Evolutionary conservation across 305 asterid genomes (phyloP), one percentile per base, ranked within the genome.

Genomic region (Plantago coronopus): DNA sequence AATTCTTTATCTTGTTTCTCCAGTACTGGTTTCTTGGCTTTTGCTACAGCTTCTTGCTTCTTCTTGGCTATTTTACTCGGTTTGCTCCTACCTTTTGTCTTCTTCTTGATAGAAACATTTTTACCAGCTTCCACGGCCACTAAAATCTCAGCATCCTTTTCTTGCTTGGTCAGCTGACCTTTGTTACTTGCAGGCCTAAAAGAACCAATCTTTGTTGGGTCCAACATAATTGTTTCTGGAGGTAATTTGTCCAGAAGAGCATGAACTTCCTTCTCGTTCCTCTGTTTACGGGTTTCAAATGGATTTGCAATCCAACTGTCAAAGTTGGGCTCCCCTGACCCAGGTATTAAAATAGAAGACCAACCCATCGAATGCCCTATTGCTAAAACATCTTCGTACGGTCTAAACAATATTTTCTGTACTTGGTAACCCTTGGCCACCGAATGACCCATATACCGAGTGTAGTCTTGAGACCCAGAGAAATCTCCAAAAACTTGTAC

Each of bases 261-360:
- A 8, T 66, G 81, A 9, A 94, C 81, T 76, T 89, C 99, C 86
- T 81, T 87, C 79, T 94, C 97, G 20, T 80, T 73, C 59, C 97
- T 74, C 69, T 94, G 99, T 54, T 85, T 94, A 12, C 79, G 63
- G 22, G 99, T 89, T 71, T 94, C 97, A 48, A 72, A 87, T 0
- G 97, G 99, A 45, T 87, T 94, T 0, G 95, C 99, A 42, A 87
- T 96, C 90, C 91, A 89, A 3, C 88, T 45, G 54, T 94, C 97
- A 2, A 94, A 94, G 65, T 94, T 94, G 67, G 99, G 87, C 59
- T 89, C 99, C 13, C 97, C 97, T 0, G 97, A 83, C 18, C 99
- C 99, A 54, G 97, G 97, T 57, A 94, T 76, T 66, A 94, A 77
- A 62, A 89, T 70, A 1, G 96, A 89, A 10, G 99, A 89, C 91